These are phyloP conservation scores for Ascocoryne sarcoides DNA, from an alignment of 2,329 filamentous ascomycete genomes.

Conservation along the genomic window DNA sequence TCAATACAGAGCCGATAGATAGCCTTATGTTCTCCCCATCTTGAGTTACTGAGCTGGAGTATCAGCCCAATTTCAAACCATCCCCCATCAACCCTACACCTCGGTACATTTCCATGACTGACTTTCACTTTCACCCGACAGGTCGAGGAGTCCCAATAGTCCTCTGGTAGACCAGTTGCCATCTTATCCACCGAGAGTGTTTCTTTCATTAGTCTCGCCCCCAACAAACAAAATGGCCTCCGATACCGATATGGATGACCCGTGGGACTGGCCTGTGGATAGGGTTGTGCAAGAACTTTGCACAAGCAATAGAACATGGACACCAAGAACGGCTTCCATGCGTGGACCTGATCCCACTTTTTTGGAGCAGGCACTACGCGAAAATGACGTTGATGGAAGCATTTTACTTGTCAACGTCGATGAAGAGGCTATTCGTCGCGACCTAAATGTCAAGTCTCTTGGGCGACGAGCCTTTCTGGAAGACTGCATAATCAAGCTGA, in stretches of 20 bases:
- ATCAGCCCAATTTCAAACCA: no score
- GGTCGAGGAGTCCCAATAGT: neutral
- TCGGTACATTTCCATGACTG: no score
- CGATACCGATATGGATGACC: slow-evolving; percentile 43
- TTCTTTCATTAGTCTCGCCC: no score
- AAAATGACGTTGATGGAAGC: slow-evolving; percentile 44
- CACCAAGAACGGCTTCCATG: slow-evolving; percentile 23
- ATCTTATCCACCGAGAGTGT: no score
- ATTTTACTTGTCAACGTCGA: slow-evolving; percentile 19
- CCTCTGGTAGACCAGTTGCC: no score
- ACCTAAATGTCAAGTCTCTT: slow-evolving; percentile 20
- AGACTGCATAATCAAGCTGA: slow-evolving; percentile 49
- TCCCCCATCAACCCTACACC: no score
- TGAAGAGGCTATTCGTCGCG: slow-evolving; percentile 17
- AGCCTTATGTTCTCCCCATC: no score
- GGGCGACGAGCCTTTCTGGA: slow-evolving; percentile 33
- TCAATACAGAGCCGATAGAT: no score
- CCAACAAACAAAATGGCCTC: no score
- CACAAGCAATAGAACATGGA: slow-evolving; percentile 41
- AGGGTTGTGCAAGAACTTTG: slow-evolving; percentile 60
- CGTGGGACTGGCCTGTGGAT: slow-evolving; percentile 65
- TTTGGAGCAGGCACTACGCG: slow-evolving; percentile 47
- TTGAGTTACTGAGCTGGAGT: no score
- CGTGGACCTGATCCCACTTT: slow-evolving; percentile 39
- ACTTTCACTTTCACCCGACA: no score